Evolutionary conservation across 2,329 filamentous ascomycete genomes (phyloP).

Genomic region (Trichoderma brevicompactum): DNA sequence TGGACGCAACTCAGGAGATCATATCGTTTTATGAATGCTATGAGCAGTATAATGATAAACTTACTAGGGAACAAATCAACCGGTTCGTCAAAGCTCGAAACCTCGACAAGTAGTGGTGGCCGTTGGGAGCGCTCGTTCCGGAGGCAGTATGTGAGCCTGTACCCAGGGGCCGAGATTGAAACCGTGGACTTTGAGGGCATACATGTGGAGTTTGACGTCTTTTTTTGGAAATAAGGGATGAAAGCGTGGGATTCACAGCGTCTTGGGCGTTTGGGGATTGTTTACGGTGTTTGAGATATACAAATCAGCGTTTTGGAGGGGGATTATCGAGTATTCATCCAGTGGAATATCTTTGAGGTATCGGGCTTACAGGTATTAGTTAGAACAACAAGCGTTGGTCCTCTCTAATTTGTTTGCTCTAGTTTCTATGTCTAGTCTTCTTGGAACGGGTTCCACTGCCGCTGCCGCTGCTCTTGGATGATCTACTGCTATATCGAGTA

Average conservation of each 20-base stretch:
- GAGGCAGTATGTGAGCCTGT: too few relatives aligned
- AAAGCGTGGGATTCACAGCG: conserved; percentile 12
- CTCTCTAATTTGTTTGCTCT: not conserved
- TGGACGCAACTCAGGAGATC: conserved; percentile 89
- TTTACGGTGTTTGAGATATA: too few relatives aligned
- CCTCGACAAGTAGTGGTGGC: conserved; percentile 53
- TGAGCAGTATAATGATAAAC: conserved; percentile 65
- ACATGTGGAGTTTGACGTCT: not conserved
- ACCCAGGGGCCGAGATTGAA: too few relatives aligned
- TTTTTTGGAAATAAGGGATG: not conserved
- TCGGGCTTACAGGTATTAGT: not conserved
- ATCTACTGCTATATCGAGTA: not conserved
- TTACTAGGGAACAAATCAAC: conserved; percentile 61
- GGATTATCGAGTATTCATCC: not conserved
- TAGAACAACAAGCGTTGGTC: not conserved
- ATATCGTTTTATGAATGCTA: conserved; percentile 82
- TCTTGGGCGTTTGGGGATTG: not conserved
- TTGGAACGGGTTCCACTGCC: conserved; percentile 2
- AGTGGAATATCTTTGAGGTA: not conserved
- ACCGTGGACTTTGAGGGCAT: too few relatives aligned
- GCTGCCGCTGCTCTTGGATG: not conserved
- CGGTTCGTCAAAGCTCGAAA: conserved; percentile 63
- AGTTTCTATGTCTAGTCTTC: conserved; percentile 20
- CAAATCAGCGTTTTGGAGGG: too few relatives aligned
- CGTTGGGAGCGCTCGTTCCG: not conserved